phyloP scores from a whole-genome alignment of 2,329 filamentous ascomycete genomes.

The Fusarium abutilonis region DNA sequence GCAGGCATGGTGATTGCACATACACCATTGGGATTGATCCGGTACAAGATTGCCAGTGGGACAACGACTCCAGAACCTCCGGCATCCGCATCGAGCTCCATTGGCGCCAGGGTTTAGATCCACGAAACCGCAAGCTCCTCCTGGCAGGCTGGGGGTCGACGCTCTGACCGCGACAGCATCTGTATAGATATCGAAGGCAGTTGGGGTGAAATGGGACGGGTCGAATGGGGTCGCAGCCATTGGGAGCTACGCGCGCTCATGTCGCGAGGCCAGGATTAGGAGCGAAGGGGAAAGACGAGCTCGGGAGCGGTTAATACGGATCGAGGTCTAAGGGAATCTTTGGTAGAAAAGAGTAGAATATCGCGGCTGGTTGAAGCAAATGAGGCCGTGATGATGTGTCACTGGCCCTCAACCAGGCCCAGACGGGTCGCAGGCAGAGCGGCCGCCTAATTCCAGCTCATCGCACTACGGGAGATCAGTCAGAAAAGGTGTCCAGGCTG shows the following conservation, averaged over 20 bases:
- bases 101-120: slow-evolving; percentile 63
- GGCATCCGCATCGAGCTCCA: slow-evolving; percentile 66
- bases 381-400: slow-evolving; percentile 37
- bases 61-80: slow-evolving; percentile 67
- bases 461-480: slow-evolving; percentile 43
- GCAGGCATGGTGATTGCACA: slow-evolving; percentile 71
- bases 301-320: slow-evolving; percentile 12
- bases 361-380: slow-evolving; percentile 23
- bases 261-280: slow-evolving; percentile 37
- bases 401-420: slow-evolving; percentile 49
- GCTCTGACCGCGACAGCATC: slow-evolving; percentile 53
- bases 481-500: slow-evolving; percentile 21
- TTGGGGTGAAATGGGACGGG: slow-evolving; percentile 53
- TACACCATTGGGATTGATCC: slow-evolving; percentile 64
- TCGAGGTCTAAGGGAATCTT: background rate
- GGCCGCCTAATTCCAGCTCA: slow-evolving; percentile 50
- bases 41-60: slow-evolving; percentile 48
- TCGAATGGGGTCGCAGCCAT: slow-evolving; percentile 65
- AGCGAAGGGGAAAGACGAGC: slow-evolving; percentile 13
- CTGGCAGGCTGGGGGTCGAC: slow-evolving; percentile 54
- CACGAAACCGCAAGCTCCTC: slow-evolving; percentile 67
- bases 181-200: slow-evolving; percentile 66
- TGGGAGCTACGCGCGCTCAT: slow-evolving; percentile 48
- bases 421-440: slow-evolving; percentile 49
- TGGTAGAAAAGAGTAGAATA: slow-evolving; percentile 2